Evolutionary conservation across 495 filamentous ascomycete genomes (phyloP).

Genomic region (Immersiella caudata): DNA sequence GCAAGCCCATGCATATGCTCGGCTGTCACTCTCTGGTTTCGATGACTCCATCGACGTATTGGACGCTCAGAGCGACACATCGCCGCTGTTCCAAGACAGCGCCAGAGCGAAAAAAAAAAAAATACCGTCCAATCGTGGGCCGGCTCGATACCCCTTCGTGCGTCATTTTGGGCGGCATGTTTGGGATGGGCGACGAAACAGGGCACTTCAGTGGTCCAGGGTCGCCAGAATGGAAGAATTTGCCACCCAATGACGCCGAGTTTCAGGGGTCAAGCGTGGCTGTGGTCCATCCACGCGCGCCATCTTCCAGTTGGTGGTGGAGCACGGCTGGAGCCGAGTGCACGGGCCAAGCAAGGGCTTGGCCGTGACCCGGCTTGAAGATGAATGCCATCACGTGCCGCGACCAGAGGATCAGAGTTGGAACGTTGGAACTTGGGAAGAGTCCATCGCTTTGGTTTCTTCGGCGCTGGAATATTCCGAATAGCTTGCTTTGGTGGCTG

Average conservation of each 20-base stretch:
- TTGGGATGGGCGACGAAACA: constrained; percentile 9
- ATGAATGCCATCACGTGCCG: too few species aligned
- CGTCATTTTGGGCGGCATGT: constrained; percentile 14
- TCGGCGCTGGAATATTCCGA: too few species aligned
- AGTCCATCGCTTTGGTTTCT: too few species aligned
- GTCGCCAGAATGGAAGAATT: neutral
- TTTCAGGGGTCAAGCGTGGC: constrained; percentile 10
- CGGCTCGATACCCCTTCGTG: constrained; percentile 2
- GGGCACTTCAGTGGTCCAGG: constrained; percentile 8
- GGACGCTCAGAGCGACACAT: neutral
- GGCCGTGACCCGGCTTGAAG: too few species aligned
- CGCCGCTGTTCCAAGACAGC: constrained; percentile 2
- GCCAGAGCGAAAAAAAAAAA: neutral
- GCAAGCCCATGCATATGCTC: constrained; percentile 8
- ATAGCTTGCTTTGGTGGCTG: too few species aligned
- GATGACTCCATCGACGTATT: neutral
- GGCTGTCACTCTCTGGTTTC: neutral
- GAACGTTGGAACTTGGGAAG: too few species aligned
- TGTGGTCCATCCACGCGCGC: neutral
- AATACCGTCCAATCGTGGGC: constrained; percentile 7
- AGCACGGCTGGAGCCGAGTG: constrained; percentile 8
- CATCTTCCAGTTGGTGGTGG: neutral
- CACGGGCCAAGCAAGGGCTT: neutral
- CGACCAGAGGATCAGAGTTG: too few species aligned
- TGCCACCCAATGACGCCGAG: constrained; percentile 19